Percentiles rank a stretch among this genome's conserved stretches.
Evolutionary conservation across 1,284 basidiomycete species (phyloP).

Genomic region (Peniophora sp.): DNA sequence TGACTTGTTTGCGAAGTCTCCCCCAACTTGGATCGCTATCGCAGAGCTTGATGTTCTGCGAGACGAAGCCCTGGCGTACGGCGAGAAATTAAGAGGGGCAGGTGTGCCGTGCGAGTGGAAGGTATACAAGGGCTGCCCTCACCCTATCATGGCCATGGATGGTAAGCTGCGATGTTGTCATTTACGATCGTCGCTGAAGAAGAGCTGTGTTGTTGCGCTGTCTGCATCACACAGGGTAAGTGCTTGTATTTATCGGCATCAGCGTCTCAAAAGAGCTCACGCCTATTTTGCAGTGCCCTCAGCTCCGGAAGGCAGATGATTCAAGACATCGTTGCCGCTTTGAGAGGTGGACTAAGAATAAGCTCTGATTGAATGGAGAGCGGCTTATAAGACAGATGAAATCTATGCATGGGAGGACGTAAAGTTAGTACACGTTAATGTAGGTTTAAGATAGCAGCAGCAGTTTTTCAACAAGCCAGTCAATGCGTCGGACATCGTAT

Average conservation of each 20-base stretch:
- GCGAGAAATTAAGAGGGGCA: constrained; percentile 43
- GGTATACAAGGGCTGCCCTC: constrained; percentile 54
- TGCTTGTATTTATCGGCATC: too few species aligned
- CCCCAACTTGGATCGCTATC: constrained; percentile 56
- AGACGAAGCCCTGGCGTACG: constrained; percentile 62
- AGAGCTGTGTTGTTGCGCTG: too few species aligned
- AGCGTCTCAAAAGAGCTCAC: neutral
- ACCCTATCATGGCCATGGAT: constrained; percentile 67
- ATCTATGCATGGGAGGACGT: too few species aligned
- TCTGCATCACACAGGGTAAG: too few species aligned
- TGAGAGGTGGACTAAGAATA: constrained; percentile 16
- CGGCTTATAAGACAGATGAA: too few species aligned
- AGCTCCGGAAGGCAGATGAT: constrained; percentile 44
- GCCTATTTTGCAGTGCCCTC: constrained; percentile 30
- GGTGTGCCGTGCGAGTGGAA: constrained; percentile 50
- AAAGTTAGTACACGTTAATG: too few species aligned
- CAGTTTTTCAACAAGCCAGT: too few species aligned
- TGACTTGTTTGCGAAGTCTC: constrained; percentile 39
- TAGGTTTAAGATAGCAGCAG: too few species aligned
- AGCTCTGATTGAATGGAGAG: too few species aligned
- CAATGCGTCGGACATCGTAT: too few species aligned
- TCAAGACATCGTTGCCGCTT: constrained; percentile 41
- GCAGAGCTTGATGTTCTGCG: constrained; percentile 61
- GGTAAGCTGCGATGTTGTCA: constrained; percentile 25
- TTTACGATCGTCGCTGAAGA: constrained; percentile 12